Evolutionary conservation across 768 basidiomycete genomes (phyloP).

Genomic region (Boletus patriciae): DNA sequence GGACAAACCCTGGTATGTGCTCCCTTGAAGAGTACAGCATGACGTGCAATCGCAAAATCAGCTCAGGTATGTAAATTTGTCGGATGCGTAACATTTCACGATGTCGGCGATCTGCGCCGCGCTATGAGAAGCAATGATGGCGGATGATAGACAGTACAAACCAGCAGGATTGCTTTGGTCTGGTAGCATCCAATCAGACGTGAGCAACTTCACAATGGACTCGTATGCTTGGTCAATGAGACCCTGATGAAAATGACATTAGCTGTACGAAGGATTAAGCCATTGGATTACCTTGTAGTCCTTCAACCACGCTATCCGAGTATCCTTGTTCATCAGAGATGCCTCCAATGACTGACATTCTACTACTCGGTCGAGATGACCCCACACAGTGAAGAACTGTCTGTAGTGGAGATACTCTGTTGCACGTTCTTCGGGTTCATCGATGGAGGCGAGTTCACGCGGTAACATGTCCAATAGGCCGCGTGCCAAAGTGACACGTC

Average conservation of each 20-base stretch:
- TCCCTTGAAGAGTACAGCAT: constrained; percentile 63
- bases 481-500: constrained; percentile 69
- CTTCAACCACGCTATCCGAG: constrained; percentile 56
- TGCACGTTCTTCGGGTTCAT: constrained; percentile 68
- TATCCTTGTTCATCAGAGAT: constrained; percentile 58
- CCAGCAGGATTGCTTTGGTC: constrained; percentile 48
- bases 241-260: constrained; percentile 35
- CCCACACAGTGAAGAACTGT: constrained; percentile 79
- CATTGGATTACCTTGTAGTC: constrained; percentile 54
- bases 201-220: constrained; percentile 67
- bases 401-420: constrained; percentile 78
- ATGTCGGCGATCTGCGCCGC: constrained; percentile 52
- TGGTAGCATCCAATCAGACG: constrained; percentile 71
- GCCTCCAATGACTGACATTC: constrained; percentile 60
- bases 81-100: constrained; percentile 78
- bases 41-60: constrained; percentile 82
- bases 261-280: neutral
- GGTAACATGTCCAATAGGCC: constrained; percentile 61
- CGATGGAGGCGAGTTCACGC: constrained; percentile 56
- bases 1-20: constrained; percentile 63
- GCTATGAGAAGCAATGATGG: constrained; percentile 2
- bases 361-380: constrained; percentile 57
- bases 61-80: constrained; percentile 85
- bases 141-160: constrained; percentile 11
- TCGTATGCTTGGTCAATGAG: constrained; percentile 65